phyloP scores from a whole-genome alignment of 768 basidiomycete genomes.

The Dioszegia crocea region DNA sequence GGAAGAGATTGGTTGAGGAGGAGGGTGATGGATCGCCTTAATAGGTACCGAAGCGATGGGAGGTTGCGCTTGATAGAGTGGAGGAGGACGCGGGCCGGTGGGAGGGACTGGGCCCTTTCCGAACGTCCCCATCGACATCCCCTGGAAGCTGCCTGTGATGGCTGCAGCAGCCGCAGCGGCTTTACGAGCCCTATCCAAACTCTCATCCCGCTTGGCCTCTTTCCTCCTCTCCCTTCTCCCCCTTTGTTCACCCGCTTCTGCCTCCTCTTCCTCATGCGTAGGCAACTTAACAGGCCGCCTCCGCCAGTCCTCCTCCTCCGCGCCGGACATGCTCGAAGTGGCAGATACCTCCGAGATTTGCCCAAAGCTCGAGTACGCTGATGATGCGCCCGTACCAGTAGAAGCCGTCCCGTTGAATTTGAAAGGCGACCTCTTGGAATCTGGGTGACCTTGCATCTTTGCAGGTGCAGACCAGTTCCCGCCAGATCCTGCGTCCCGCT shows the following conservation, averaged over 20 bases:
- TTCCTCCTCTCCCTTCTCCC: slow-evolving; percentile 13
- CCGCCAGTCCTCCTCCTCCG: slow-evolving; percentile 40
- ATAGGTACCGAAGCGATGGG: background rate
- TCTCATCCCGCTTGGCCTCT: slow-evolving; percentile 17
- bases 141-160: slow-evolving; percentile 30
- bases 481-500: slow-evolving; percentile 30
- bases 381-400: slow-evolving; percentile 13
- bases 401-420: slow-evolving; percentile 61
- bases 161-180: slow-evolving; percentile 39
- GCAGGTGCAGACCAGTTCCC: slow-evolving; percentile 66
- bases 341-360: slow-evolving; percentile 20
- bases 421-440: slow-evolving; percentile 56
- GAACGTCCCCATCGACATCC: slow-evolving; percentile 33
- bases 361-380: slow-evolving; percentile 26
- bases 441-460: slow-evolving; percentile 59
- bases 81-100: background rate
- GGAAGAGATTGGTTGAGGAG: background rate
- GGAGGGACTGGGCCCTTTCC: slow-evolving; percentile 18
- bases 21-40: background rate
- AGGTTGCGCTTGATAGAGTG: background rate
- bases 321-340: slow-evolving; percentile 21
- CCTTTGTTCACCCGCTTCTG: slow-evolving; percentile 1
- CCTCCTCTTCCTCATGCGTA: slow-evolving; percentile 1
- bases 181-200: slow-evolving; percentile 22
- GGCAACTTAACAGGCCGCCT: slow-evolving; percentile 6